Conservation (phyloP, 345 rosid genomes). For the Brassica cretica region DNA sequence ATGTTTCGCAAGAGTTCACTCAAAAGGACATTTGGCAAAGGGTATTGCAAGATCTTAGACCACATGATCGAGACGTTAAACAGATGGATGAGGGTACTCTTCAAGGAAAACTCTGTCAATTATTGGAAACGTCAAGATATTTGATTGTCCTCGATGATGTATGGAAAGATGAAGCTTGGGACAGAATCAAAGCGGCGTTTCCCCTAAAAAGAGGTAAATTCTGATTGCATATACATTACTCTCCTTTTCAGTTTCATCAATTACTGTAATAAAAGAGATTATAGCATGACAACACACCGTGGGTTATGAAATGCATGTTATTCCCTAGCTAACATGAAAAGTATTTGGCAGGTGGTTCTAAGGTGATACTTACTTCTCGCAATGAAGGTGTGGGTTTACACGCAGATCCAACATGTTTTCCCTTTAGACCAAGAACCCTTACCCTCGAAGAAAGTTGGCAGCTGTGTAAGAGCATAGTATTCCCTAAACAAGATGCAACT, state of each 20-base stretch:
- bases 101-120: constrained; percentile 11
- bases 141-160: background rate
- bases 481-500: constrained; percentile 17
- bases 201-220: background rate
- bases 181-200: constrained; percentile 18
- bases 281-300: background rate
- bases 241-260: background rate
- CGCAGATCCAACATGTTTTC: constrained; percentile 26
- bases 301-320: background rate
- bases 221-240: background rate
- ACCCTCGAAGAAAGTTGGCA: constrained; percentile 44
- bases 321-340: constrained; percentile 20
- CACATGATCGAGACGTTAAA: constrained; percentile 24
- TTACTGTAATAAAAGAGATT: background rate
- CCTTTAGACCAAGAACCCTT: constrained; percentile 19
- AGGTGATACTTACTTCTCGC: constrained; percentile 51
- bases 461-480: constrained; percentile 37
- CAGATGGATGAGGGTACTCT: constrained; percentile 30
- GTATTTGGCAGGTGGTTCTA: constrained; percentile 33
- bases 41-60: constrained; percentile 35
- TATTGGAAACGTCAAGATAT: background rate
- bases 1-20: constrained; percentile 40
- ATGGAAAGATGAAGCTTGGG: background rate
- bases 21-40: constrained; percentile 35
- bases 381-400: constrained; percentile 37